Evolutionary conservation across 805 yeast genomes (phyloP).

Genomic region (Nematodospora valgi): DNA sequence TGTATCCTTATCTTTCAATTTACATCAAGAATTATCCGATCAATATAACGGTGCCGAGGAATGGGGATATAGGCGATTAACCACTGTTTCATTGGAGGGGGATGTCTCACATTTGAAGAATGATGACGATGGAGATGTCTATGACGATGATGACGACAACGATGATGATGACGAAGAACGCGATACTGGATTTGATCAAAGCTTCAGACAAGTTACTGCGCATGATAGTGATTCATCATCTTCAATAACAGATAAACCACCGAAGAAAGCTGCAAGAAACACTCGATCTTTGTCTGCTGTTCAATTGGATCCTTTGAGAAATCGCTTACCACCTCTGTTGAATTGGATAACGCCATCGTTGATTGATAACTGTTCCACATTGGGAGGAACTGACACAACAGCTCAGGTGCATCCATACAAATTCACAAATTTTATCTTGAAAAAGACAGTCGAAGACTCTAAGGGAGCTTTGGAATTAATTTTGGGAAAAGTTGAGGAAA

Average conservation of each 20-base stretch:
- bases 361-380: constrained; percentile 68
- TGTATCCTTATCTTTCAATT: constrained; percentile 79
- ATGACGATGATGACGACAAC: constrained; percentile 11
- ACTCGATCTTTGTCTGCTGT: constrained; percentile 16
- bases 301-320: neutral
- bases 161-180: constrained; percentile 15
- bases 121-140: constrained; percentile 19
- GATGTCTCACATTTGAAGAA: constrained; percentile 46
- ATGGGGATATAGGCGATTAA: constrained; percentile 91
- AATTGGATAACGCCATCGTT: constrained; percentile 71
- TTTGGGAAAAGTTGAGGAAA: constrained; percentile 76
- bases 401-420: constrained; percentile 97
- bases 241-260: constrained; percentile 21
- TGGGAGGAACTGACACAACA: constrained; percentile 84
- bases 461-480: constrained; percentile 80
- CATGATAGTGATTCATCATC: constrained; percentile 15
- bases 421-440: constrained; percentile 80
- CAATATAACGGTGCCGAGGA: constrained; percentile 76
- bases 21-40: constrained; percentile 80
- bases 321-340: constrained; percentile 53
- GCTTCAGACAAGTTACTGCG: constrained; percentile 12
- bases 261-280: constrained; percentile 38
- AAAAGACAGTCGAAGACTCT: constrained; percentile 65
- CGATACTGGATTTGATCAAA: constrained; percentile 1
- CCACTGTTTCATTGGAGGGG: constrained; percentile 86